Evolutionary conservation across 75 land plant species (phyloP).

Genomic region (Azolla pinnata): DNA sequence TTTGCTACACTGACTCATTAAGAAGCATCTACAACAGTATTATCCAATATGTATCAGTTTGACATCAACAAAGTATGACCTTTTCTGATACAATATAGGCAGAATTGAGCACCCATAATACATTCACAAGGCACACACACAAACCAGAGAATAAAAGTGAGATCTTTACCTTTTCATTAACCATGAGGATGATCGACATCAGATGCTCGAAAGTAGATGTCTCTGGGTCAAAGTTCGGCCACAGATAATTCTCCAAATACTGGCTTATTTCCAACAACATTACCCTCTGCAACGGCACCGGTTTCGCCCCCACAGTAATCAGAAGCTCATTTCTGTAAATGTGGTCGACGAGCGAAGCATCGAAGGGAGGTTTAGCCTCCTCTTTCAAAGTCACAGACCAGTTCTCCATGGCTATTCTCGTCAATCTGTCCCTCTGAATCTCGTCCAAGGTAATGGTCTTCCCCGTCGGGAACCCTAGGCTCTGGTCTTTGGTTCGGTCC

Average conservation of each 20-base stretch:
- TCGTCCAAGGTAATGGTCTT: constrained; percentile 53
- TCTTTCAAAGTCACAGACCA: constrained; percentile 38
- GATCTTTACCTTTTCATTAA: constrained; percentile 99
- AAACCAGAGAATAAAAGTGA: no score
- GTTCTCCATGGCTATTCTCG: constrained; percentile 62
- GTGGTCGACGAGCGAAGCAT: constrained; percentile 67
- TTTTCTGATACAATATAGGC: no score
- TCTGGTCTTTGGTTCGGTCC: constrained; percentile 29
- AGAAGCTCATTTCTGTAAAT: constrained; percentile 80
- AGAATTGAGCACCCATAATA: no score
- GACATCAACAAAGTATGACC: no score
- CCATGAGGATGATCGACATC: constrained; percentile 97
- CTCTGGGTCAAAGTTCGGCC: constrained; percentile 86
- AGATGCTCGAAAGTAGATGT: constrained; percentile 84
- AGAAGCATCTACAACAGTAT: no score
- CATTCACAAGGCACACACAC: no score
- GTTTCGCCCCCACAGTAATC: constrained; percentile 45
- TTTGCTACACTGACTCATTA: no score
- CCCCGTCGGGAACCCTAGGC: constrained; percentile 18
- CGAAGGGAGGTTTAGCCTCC: constrained; percentile 31
- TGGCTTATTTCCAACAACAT: constrained; percentile 96
- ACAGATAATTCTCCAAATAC: constrained; percentile 95
- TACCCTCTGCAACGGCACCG: constrained; percentile 81
- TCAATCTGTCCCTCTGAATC: constrained; percentile 70
- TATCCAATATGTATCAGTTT: no score